These are phyloP conservation scores for Skeletonema tropicum DNA, from an alignment of 108 stramenopile species.

Conservation along the genomic window DNA sequence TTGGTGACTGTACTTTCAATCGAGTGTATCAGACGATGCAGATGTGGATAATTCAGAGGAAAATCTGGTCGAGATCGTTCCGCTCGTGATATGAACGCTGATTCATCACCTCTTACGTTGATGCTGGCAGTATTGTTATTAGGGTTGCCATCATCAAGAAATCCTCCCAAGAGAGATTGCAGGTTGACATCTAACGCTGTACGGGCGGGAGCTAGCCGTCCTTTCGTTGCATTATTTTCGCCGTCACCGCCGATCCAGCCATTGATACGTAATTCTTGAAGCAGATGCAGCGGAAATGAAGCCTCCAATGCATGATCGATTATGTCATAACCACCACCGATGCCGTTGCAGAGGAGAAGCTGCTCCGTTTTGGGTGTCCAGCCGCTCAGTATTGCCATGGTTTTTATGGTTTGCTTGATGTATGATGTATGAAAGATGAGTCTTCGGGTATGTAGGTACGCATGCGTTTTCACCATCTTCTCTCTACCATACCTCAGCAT, in stretches of 20 bases:
- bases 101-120: constrained; percentile 53
- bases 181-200: constrained; percentile 34
- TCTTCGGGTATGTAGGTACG: no score
- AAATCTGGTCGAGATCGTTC: constrained; percentile 31
- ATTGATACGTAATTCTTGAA: constrained; percentile 39
- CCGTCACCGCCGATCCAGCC: constrained; percentile 31
- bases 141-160: constrained; percentile 3
- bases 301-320: constrained; percentile 51
- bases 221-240: background rate
- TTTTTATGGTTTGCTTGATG: background rate
- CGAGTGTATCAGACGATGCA: constrained; percentile 40
- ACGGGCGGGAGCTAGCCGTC: constrained; percentile 17
- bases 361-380: constrained; percentile 42
- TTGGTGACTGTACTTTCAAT: constrained; percentile 36
- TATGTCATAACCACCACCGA: constrained; percentile 41
- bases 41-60: constrained; percentile 36
- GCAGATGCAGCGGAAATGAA: constrained; percentile 39
- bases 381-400: constrained; percentile 7
- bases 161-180: constrained; percentile 12
- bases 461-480: no score
- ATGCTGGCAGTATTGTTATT: background rate
- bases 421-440: no score
- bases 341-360: constrained; percentile 13
- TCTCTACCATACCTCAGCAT: no score
- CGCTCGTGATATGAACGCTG: constrained; percentile 51